Evolutionary conservation across 139 green algal species (phyloP), one percentile per base, ranked within the genome.

Genomic region (Astrephomene gubernaculifera): DNA sequence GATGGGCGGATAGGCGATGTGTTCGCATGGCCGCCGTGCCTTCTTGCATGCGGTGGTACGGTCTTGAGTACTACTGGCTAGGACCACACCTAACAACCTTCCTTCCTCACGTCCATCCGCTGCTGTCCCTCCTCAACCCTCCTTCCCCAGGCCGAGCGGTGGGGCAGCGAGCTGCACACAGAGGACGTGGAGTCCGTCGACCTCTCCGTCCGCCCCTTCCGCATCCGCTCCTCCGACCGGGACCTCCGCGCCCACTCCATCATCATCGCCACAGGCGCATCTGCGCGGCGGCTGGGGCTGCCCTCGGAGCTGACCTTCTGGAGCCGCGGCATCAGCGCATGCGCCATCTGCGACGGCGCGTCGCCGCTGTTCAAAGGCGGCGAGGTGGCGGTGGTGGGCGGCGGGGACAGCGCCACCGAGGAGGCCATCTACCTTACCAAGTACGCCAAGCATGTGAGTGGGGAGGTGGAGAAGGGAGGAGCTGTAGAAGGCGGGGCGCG

Each of bases 391-490:
- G 97, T 99, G 21, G 97, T 98, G 36, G 97, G 97, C 52, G 97
- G 97, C 39, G 97, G 97, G 2, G 97, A 99, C 91, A 98, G 95
- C 19, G 97, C 97, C 10, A 91, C 90, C 6, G 97, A 99, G 89
- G 97, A 99, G 88, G 95, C 97, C 0, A 72, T 99, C 24, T 99
- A 99, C 91, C 92, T 99, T 2, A 99, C 97, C 44, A 99, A 99
- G 90, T 99, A 99, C 79, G 94, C 87, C 45, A 95, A 76, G 44
- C 91, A 98, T 68, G 95, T 97, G 78, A 36, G 54, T n/a, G 22
- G 57, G 14, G 49, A 12, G 49, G 17, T 17, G 17, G 49, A 12
- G 49, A 57, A 25, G 49, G 49, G 17, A 17, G 49, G 14, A 57
- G 49, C 49, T 57, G 49, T 57, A 17, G 49, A 12, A 57, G 49